Conservation (phyloP, 2,329 filamentous ascomycete genomes). For the Periglandula ipomoeae region DNA sequence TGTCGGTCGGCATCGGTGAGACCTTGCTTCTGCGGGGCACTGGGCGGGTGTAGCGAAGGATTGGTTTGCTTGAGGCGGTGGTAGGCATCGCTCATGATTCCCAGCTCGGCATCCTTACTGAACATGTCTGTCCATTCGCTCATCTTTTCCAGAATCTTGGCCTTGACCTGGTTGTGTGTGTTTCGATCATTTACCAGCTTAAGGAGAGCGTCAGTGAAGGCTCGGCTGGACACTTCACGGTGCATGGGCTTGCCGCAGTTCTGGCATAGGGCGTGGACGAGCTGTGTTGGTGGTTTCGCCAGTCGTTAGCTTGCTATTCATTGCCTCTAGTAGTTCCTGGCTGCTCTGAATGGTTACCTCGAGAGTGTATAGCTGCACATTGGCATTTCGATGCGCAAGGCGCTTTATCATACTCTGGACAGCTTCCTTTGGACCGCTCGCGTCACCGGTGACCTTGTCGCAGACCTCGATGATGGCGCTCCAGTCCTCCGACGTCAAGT, state of each 20-base stretch:
- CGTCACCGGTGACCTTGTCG: conserved; percentile 47
- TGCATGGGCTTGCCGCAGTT: conserved; percentile 85
- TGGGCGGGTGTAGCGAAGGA: conserved; percentile 82
- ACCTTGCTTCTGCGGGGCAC: conserved; percentile 84
- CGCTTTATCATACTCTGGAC: conserved; percentile 87
- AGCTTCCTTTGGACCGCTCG: conserved; percentile 65
- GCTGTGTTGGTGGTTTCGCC: conserved; percentile 26
- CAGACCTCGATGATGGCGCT: conserved; percentile 55
- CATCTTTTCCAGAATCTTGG: conserved; percentile 95
- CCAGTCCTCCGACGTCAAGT: conserved; percentile 77
- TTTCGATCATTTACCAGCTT: conserved; percentile 90
- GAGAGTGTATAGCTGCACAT: conserved; percentile 90
- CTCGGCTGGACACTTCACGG: conserved; percentile 80
- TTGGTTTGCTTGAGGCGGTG: conserved; percentile 75
- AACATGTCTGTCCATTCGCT: conserved; percentile 96
- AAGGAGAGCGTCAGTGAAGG: conserved; percentile 88
- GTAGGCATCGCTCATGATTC: conserved; percentile 96
- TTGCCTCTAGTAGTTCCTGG: no score
- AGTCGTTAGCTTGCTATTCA: conserved; percentile 4
- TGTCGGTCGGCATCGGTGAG: conserved; percentile 84
- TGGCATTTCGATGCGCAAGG: conserved; percentile 86
- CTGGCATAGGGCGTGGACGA: conserved; percentile 83
- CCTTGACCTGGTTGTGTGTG: conserved; percentile 91
- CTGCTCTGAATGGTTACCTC: conserved; percentile 48
- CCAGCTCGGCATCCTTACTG: conserved; percentile 75